phyloP scores from a whole-genome alignment of 1,139 yeast genomes.

The Petasospora fabianii region DNA sequence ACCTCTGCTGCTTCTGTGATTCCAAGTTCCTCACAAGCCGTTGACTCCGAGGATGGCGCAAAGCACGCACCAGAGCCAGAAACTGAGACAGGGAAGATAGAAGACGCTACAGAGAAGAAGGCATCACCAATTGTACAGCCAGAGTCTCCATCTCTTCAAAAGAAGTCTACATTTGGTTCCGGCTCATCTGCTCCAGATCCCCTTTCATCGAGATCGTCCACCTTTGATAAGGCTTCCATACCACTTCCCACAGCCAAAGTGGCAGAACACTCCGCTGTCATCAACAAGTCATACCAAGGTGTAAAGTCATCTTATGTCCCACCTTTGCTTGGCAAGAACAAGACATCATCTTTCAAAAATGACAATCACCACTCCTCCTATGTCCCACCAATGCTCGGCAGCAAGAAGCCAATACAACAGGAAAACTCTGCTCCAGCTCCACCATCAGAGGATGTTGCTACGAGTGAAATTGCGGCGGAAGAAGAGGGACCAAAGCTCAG shows the following conservation, averaged over 20 bases:
- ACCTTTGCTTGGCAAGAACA: slow-evolving; percentile 29
- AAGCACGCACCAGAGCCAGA: slow-evolving; percentile 1
- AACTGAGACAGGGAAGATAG: too few relatives aligned
- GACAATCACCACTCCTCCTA: slow-evolving; percentile 24
- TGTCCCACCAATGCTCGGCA: slow-evolving; percentile 26
- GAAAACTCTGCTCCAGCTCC: slow-evolving; percentile 19
- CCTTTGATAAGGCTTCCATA: slow-evolving; percentile 15
- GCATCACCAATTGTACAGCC: too few relatives aligned
- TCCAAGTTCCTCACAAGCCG: not conserved
- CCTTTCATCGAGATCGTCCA: slow-evolving; percentile 11
- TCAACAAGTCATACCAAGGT: slow-evolving; percentile 25
- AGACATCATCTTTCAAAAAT: slow-evolving; percentile 7
- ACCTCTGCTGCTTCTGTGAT: not conserved
- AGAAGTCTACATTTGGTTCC: slow-evolving; percentile 1
- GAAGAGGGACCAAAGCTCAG: slow-evolving; percentile 70
- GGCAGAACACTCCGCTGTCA: slow-evolving; percentile 15
- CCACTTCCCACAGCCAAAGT: slow-evolving; percentile 23
- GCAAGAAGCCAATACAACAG: slow-evolving; percentile 7
- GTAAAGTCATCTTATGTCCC: slow-evolving; percentile 43
- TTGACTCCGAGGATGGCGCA: not conserved
- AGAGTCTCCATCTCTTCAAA: slow-evolving; percentile 5
- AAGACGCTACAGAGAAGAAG: too few relatives aligned
- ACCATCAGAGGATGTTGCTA: slow-evolving; percentile 16
- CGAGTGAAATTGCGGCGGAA: slow-evolving; percentile 30
- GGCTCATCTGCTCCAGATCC: slow-evolving; percentile 11